These are phyloP conservation scores for Luffa acutangula DNA, from an alignment of 306 rosid species.

Conservation along the genomic window DNA sequence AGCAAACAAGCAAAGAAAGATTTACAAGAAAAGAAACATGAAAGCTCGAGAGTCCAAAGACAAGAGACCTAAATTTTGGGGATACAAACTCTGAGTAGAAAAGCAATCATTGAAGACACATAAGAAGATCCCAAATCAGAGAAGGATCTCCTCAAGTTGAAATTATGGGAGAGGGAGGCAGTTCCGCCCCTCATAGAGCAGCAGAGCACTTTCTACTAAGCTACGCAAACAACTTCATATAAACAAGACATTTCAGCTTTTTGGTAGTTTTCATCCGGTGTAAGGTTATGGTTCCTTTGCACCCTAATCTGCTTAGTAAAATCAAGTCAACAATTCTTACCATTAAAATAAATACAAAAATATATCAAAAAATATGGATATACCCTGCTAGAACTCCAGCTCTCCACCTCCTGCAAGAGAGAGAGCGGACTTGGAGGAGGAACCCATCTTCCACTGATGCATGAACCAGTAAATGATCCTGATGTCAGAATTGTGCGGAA, in stretches of 20 bases:
- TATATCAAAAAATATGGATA: slow-evolving; percentile 16
- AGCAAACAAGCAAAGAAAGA: background rate
- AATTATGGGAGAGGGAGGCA: background rate
- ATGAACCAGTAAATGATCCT: slow-evolving; percentile 79
- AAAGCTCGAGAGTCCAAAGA: background rate
- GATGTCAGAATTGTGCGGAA: slow-evolving; percentile 75
- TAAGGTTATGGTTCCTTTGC: background rate
- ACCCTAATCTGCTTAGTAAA: background rate
- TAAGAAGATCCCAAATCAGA: background rate
- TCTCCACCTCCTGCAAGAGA: slow-evolving; percentile 73
- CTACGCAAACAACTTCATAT: background rate
- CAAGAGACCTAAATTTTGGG: background rate
- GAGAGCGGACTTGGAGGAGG: slow-evolving; percentile 58
- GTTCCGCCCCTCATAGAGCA: background rate
- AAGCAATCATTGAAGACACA: background rate
- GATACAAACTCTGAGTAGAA: background rate
- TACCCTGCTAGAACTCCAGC: slow-evolving; percentile 76
- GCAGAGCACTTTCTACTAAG: background rate
- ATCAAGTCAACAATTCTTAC: background rate
- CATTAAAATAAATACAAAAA: background rate
- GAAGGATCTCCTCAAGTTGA: background rate
- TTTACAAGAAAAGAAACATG: background rate
- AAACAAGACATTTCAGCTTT: background rate
- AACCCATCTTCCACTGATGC: slow-evolving; percentile 96
- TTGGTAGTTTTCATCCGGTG: background rate